phyloP scores from a whole-genome alignment of 2,329 filamentous ascomycete genomes.

The Monilinia aucupariae region DNA sequence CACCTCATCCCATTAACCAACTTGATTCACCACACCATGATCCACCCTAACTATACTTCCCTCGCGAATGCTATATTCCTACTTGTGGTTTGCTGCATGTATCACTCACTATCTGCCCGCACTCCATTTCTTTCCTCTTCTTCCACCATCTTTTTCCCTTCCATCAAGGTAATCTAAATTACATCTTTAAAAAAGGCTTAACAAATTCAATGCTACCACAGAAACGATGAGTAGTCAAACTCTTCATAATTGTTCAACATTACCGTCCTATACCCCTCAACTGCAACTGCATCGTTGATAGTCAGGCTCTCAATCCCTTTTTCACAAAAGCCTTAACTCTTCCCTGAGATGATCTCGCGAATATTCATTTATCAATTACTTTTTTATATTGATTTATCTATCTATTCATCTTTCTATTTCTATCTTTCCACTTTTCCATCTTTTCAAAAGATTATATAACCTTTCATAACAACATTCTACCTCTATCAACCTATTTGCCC shows the following conservation, averaged over 20 bases:
- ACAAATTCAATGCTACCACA: neutral
- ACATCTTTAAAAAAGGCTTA: neutral
- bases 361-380: neutral
- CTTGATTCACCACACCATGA: neutral
- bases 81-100: accelerated
- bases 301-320: neutral
- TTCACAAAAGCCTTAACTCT: neutral
- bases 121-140: neutral
- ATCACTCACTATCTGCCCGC: neutral
- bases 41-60: neutral
- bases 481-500: neutral
- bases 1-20: neutral
- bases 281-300: neutral
- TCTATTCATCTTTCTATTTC: too few species aligned
- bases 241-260: too few species aligned
- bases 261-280: too few species aligned
- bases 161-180: neutral
- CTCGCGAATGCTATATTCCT: neutral
- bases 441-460: neutral
- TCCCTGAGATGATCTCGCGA: neutral
- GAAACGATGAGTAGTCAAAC: too few species aligned
- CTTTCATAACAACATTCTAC: accelerated
- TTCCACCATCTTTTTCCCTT: neutral
- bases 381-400: too few species aligned
- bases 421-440: too few species aligned